Base-by-base conservation (phyloP, 345 rosid species). In the Carallia pectinifolia region DNA sequence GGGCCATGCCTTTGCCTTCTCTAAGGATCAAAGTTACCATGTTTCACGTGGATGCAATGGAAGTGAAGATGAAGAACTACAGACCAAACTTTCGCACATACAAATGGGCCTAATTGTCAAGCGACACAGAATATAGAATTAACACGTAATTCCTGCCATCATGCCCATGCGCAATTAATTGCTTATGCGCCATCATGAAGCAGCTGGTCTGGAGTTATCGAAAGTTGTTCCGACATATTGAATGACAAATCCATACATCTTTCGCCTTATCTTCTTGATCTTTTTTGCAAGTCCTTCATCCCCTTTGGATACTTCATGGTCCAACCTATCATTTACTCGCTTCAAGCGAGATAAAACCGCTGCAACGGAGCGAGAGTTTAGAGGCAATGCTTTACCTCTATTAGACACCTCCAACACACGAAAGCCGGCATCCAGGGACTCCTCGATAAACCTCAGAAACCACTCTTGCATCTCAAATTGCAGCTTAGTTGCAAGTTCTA, bases 211-310 rank as follows among this genome's bases (percentile, higher is more conserved):
- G 3, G 81, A 76, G 66, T 83, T 89, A 64, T 90, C 97, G 1
- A 80, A 88, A 37, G 96, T 87, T 0, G 92, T 87, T 50, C 99
- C 99, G n/a, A 94, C 93, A 55, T 95, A 96, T 72, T 88, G 90
- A 65, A 95, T 95, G 9, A 95, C 97, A 68, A 92, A 95, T 16
- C 97, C 96, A 56, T 89, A 95, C 37, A 95, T 92, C 79, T 95
- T 92, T 69, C 85, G 77, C 83, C 90, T 90, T 38, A 95, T 76
- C 64, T 74, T 77, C 79, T 92, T 98, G 4, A 89, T 85, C 83
- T 83, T 85, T 10, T 79, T 88, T 6, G 69, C 76, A 4, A 82
- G 70, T 19, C 64, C 12, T 52, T 81, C 84, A 27, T 86, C 72
- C 0, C 77, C 56, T 15, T 74, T 82, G 1, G 88, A 79, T 30